Base-by-base conservation (phyloP, 495 filamentous ascomycete genomes). In the Tuber brumale region DNA sequence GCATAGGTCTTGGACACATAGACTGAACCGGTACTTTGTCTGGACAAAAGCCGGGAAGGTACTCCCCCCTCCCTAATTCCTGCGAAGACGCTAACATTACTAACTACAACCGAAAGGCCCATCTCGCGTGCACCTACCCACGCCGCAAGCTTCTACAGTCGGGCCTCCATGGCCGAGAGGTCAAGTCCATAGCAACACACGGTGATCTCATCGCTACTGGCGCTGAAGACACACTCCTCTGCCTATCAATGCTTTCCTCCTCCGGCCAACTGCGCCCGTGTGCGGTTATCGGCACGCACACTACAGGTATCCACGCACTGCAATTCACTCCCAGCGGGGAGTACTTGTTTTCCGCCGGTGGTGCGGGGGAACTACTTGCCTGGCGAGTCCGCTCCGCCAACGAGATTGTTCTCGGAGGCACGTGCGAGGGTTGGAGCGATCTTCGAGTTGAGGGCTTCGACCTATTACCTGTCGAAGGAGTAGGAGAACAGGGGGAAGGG, bases 151-250 rank as follows among this genome's bases (percentile, higher is more conserved):
- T 89, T 0, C 80, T 97, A 1, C 89, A 90, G 42, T 73, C 81
- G 0, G 95, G 95, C 0, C 88, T 89, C 1, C 95, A 99, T 83
- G 95, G 95, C 0, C 85, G 95, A 46, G 95, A 99, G 85, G 92
- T 97, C 77, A 95, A 95, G 83, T 86, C 91, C 2, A 85, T 91
- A 76, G 89, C 92, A n/a, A 81, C 90, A 10, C 87, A 84, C 81
- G 42, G 80, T 77, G 70, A 83, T 57, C 84, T 90, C 27, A 83
- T 97, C 57, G 94, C 92, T 1, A 98, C 95, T 0, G 95, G 92
- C 0, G 91, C 93, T 0, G 95, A 98, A 84, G 95, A 98, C 79
- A 98, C 96, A 0, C 85, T 88, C 0, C 91, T 98, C 76, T 89
- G 92, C 31, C 87, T 98, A 39, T 92, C 89, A 85, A 79, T 83